phyloP scores from a whole-genome alignment of 75 land plant species.

The Pinus albicaulis region DNA sequence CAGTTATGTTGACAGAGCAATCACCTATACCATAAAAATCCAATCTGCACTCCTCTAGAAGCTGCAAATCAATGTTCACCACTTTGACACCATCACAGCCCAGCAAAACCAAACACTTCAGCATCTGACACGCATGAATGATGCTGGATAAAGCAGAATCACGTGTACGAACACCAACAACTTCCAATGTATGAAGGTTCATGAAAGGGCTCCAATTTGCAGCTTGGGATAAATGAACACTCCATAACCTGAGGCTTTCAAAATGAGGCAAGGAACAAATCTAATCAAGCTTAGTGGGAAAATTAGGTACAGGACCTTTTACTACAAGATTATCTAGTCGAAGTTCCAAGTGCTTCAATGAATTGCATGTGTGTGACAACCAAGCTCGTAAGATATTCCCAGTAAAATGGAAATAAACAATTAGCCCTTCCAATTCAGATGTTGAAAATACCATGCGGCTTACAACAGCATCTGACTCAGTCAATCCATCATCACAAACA shows the following conservation, averaged over 20 bases:
- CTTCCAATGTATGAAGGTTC: constrained; percentile 45
- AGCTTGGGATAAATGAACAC: constrained; percentile 35
- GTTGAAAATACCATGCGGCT: constrained; percentile 37
- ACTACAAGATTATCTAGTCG: constrained; percentile 54
- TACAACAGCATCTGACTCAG: constrained; percentile 21
- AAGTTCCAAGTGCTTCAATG: constrained; percentile 62
- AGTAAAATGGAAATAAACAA: constrained; percentile 71
- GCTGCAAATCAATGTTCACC: constrained; percentile 31
- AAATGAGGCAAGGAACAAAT: constrained; percentile 30
- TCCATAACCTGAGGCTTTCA: constrained; percentile 68
- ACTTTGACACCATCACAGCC: constrained; percentile 58
- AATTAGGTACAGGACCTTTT: constrained; percentile 6
- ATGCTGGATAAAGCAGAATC: constrained; percentile 37
- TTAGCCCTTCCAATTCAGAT: constrained; percentile 47
- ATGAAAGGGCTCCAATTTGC: constrained; percentile 60
- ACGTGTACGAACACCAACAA: constrained; percentile 53
- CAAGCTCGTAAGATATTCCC: neutral
- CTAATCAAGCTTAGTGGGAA: constrained; percentile 43
- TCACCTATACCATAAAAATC: neutral
- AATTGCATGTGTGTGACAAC: constrained; percentile 14
- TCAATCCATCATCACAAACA: constrained; percentile 28
- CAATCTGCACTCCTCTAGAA: neutral
- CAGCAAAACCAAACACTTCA: constrained; percentile 49
- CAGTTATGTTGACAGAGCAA: neutral
- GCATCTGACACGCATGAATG: constrained; percentile 57